These are phyloP conservation scores for Calocera cornea DNA, from an alignment of 768 basidiomycete genomes.

Conservation along the genomic window DNA sequence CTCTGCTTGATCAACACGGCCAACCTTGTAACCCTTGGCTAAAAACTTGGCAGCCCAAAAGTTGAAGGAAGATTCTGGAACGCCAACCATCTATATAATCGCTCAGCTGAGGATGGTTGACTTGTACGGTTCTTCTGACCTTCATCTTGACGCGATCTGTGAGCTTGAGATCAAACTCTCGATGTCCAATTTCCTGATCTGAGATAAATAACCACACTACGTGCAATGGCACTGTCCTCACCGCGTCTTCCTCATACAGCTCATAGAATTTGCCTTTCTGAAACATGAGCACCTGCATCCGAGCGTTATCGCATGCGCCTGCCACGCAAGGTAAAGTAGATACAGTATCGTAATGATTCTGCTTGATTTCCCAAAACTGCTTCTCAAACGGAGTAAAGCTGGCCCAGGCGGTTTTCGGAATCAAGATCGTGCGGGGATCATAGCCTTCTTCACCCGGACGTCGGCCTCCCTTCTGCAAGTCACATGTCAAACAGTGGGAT, in stretches of 20 bases:
- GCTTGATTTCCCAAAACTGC: constrained; percentile 77
- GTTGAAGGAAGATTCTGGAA: constrained; percentile 87
- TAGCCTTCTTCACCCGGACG: constrained; percentile 72
- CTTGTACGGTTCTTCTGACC: constrained; percentile 47
- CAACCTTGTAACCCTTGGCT: constrained; percentile 85
- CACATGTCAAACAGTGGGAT: not conserved
- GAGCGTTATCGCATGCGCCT: constrained; percentile 13
- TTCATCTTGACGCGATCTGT: constrained; percentile 85
- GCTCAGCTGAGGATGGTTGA: not conserved
- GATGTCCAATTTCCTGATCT: constrained; percentile 55
- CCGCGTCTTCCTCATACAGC: constrained; percentile 94
- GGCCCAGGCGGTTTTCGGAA: constrained; percentile 65
- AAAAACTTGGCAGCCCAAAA: constrained; percentile 87
- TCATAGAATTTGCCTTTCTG: constrained; percentile 64
- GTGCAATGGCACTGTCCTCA: not conserved
- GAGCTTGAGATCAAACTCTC: constrained; percentile 82
- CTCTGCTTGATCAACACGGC: constrained; percentile 91
- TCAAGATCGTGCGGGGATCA: constrained; percentile 74
- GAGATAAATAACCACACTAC: not conserved
- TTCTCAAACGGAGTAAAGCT: constrained; percentile 91
- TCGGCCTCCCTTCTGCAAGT: constrained; percentile 58
- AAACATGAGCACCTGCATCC: constrained; percentile 70
- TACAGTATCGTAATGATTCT: constrained; percentile 92
- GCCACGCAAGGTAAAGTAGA: constrained; percentile 16
- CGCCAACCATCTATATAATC: constrained; percentile 43